Evolutionary conservation across 1,284 basidiomycete species (phyloP), one percentile per base, ranked within the genome.

Genomic region (Naganishia sp.): DNA sequence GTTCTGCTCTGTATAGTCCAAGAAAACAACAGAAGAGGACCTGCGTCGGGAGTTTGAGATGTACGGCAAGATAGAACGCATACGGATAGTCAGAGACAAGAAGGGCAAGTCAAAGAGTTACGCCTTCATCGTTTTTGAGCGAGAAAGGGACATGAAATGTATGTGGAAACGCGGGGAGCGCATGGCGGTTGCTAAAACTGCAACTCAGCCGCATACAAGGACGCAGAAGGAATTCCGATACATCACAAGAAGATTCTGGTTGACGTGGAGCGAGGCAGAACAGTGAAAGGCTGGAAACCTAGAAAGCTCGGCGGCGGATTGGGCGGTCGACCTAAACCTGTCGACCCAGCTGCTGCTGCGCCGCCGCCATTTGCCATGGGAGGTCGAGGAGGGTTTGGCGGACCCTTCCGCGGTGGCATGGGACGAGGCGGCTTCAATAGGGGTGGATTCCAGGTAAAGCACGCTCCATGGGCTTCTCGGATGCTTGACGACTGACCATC

Each of bases 91-190:
- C 13, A 86, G 89, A 54, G 90, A 96, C 83, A 88, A 90, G 77
- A 90, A 93, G 73, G 88, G 86, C 56, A 90, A 92, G 70, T 87
- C 88, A 74, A 84, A 90, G 70, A 93, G 94, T 21, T 99, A 98
- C 79, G 96, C 95, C 18, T 99, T 99, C 80, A 85, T 99, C 69
- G 92, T 98, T 7, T 99, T 93, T 74, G 96, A 99, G 78, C 86
- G 94, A 31, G 96, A 99, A 81, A 87, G 94, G 68, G 96, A 99
- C 78, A 99, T 99, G 96, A 97, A 97, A 86, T 91, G 93, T 93
- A 73, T 75, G 80, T 77, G 59, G 46, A 60, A 65, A 52, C 48
- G 25, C 55, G 25, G 48, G 64, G 50, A 36, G n/a, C 23, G 50
- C 25, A 66, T 67, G 36, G 39, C 2, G 31, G 11, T 21, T 13